Evolutionary conservation across 345 rosid species (phyloP), one percentile per base, ranked within the genome.

Genomic region (Psidium friedrichsthalianum): DNA sequence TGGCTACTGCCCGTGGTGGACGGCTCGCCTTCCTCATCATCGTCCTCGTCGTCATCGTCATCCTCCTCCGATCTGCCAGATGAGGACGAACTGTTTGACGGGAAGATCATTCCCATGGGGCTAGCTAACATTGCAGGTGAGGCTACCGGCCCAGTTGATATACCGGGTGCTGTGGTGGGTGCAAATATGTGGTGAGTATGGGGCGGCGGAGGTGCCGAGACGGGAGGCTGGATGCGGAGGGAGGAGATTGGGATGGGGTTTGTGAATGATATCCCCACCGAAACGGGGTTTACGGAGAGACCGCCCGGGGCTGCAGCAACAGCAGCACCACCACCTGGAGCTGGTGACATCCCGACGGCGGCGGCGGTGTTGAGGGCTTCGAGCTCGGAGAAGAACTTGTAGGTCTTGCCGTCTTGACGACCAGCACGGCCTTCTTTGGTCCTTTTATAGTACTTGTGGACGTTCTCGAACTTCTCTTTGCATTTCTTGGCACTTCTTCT

Each of bases 391-490:
- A 94, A 96, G 90, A 95, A 96, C 89, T 94, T 94, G 90, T 95
- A 96, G 87, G 89, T 90, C 89, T 95, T 96, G 83, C 97, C 96
- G 44, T 96, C 98, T 86, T 95, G 97, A 51, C 98, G 95, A 47
- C 98, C 96, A 14, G 91, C 93, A 15, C 99, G 91, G 12, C 94
- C 94, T 87, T 96, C 99, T 87, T 95, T 96, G 13, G 99, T 95
- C 84, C 99, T 89, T 88, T 96, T 96, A 92, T 96, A 92, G 88
- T 96, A 96, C 87, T 96, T 96, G 87, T 95, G 95, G 69, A 96
- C 98, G 92, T 96, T 96, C 92, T 96, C 98, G 88, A 96, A 96
- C 88, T 96, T 96, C 84, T 96, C 99, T 86, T 92, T 96, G 88
- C 99, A 96, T 88, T 95, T 96, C 90, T 96, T 96, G 8, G 97